phyloP scores from a whole-genome alignment of 1,284 basidiomycete genomes.

The Trametes sp. region DNA sequence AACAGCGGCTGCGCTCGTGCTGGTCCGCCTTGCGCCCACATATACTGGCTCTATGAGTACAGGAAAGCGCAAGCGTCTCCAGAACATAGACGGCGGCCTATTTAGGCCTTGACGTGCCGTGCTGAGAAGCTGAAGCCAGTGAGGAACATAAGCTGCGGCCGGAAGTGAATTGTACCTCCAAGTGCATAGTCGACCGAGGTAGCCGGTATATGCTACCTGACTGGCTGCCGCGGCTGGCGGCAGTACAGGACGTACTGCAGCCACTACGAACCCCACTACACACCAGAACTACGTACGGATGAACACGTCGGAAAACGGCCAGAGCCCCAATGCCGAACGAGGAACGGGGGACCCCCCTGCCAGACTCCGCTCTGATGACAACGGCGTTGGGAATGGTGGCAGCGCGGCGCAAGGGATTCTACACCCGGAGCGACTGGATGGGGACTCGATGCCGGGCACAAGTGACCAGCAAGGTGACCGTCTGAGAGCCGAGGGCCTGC shows the following conservation, averaged over 20 bases:
- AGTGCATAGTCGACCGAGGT: too few species aligned
- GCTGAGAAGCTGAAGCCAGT: not conserved
- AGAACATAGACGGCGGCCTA: not conserved
- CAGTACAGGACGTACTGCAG: too few species aligned
- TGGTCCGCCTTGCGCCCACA: not conserved
- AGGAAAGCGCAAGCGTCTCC: not conserved
- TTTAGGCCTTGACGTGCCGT: conserved; percentile 1
- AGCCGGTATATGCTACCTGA: too few species aligned
- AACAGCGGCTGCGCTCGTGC: too few species aligned
- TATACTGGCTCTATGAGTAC: not conserved
- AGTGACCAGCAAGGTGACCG: too few species aligned
- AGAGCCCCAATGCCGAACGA: not conserved
- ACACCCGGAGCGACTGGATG: too few species aligned
- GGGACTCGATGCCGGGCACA: too few species aligned
- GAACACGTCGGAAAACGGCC: not conserved
- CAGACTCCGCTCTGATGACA: not conserved
- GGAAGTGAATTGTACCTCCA: not conserved
- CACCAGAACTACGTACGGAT: too few species aligned
- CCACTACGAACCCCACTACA: not conserved
- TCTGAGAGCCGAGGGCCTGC: too few species aligned
- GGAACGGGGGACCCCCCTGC: not conserved
- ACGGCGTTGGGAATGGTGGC: not conserved
- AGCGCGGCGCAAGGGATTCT: not conserved
- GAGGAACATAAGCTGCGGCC: not conserved
- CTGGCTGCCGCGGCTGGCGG: too few species aligned